Percentiles rank a stretch among this genome's conserved stretches.
phyloP scores from a whole-genome alignment of 2,329 filamentous ascomycete species.

The Paecilomyces variotii region DNA sequence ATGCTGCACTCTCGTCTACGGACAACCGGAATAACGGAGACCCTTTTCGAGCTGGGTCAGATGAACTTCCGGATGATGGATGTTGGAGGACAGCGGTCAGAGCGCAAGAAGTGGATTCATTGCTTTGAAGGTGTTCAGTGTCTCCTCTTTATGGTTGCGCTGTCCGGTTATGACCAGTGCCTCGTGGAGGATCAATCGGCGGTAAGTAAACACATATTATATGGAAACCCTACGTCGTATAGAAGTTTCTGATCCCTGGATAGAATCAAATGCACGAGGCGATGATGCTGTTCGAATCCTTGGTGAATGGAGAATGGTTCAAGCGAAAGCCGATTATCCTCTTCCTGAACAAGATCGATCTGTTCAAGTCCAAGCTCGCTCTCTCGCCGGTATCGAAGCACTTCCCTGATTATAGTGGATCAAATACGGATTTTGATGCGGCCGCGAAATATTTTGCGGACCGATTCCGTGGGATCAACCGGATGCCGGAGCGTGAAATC shows the following conservation, averaged over 20 bases:
- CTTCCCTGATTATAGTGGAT: slow-evolving; percentile 71
- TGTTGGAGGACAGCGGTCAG: slow-evolving; percentile 82
- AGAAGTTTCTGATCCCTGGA: slow-evolving; percentile 7
- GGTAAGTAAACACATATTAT: slow-evolving; percentile 47
- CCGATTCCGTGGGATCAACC: slow-evolving; percentile 69
- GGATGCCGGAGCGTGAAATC: slow-evolving; percentile 50
- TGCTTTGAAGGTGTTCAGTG: slow-evolving; percentile 93
- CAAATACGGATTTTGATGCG: slow-evolving; percentile 62
- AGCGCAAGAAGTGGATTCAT: slow-evolving; percentile 96
- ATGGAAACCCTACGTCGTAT: background rate
- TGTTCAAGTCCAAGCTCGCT: slow-evolving; percentile 69
- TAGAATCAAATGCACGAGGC: slow-evolving; percentile 90
- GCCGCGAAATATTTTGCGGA: slow-evolving; percentile 75
- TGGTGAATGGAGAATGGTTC: slow-evolving; percentile 82
- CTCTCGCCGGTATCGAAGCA: slow-evolving; percentile 64
- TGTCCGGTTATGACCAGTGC: slow-evolving; percentile 94
- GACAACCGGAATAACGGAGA: slow-evolving; percentile 94
- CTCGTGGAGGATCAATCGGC: slow-evolving; percentile 94
- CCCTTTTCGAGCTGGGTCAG: slow-evolving; percentile 82
- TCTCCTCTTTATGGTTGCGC: slow-evolving; percentile 85
- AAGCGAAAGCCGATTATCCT: slow-evolving; percentile 72
- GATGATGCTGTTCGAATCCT: slow-evolving; percentile 77
- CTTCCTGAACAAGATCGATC: slow-evolving; percentile 81
- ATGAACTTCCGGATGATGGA: slow-evolving; percentile 97
- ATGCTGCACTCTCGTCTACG: slow-evolving; percentile 81